phyloP scores from a whole-genome alignment of 306 rosid genomes.

The Vigna hirtella region DNA sequence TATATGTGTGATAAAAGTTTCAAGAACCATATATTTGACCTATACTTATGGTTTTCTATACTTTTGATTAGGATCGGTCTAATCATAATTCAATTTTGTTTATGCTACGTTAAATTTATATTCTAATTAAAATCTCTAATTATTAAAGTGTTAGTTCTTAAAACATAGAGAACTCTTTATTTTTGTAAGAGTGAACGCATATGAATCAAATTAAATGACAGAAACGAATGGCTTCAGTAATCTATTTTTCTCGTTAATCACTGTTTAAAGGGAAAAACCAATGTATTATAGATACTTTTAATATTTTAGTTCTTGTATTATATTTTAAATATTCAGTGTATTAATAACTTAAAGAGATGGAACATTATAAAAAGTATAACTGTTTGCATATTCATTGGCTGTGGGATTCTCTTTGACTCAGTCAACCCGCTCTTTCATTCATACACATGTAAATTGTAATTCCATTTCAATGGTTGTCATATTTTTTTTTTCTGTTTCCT shows the following conservation, averaged over 20 bases:
- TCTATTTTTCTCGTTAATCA: neutral
- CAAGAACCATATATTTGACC: too few species aligned
- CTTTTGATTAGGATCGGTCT: too few species aligned
- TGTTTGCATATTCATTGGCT: conserved; percentile 38
- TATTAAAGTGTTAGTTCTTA: too few species aligned
- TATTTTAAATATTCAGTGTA: neutral
- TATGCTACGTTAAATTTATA: too few species aligned
- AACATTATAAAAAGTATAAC: neutral
- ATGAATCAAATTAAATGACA: neutral
- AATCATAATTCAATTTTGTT: too few species aligned
- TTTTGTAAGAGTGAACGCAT: too few species aligned
- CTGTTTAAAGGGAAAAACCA: neutral
- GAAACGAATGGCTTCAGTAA: neutral
- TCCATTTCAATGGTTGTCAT: neutral
- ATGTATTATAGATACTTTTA: neutral
- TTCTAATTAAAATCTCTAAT: too few species aligned
- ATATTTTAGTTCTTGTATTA: neutral
- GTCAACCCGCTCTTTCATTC: conserved; percentile 17
- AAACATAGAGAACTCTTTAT: too few species aligned
- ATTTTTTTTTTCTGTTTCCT: neutral
- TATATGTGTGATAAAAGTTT: too few species aligned
- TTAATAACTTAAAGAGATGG: neutral
- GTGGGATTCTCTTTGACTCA: conserved; percentile 11
- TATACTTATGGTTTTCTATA: too few species aligned
- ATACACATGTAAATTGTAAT: neutral